These are phyloP conservation scores for Lactarius evosmus DNA, from an alignment of 768 basidiomycete species.

Conservation along the genomic window DNA sequence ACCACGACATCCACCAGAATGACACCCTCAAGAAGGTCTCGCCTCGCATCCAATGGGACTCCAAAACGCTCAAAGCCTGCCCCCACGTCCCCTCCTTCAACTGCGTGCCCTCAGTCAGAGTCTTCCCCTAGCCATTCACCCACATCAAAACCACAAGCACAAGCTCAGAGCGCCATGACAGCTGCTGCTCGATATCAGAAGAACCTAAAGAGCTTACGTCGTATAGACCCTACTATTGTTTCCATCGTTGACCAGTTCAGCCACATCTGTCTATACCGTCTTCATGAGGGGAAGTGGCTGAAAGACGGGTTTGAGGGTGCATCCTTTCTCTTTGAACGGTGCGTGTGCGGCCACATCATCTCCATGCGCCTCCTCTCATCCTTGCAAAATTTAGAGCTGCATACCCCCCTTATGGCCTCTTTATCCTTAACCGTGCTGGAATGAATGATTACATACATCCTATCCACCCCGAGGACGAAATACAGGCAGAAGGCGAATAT, in stretches of 20 bases:
- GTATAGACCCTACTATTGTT: constrained; percentile 74
- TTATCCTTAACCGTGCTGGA: constrained; percentile 78
- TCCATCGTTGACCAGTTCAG: constrained; percentile 86
- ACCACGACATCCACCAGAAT: constrained; percentile 15
- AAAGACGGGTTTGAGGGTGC: constrained; percentile 84
- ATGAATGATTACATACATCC: constrained; percentile 73
- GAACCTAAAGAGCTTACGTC: constrained; percentile 77
- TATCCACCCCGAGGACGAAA: constrained; percentile 75
- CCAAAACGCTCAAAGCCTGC: constrained; percentile 20
- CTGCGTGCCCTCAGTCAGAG: constrained; percentile 11
- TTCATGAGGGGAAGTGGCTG: constrained; percentile 72
- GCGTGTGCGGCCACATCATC: constrained; percentile 31
- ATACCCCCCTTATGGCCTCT: constrained; percentile 83
- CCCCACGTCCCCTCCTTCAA: constrained; percentile 19
- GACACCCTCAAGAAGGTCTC: constrained; percentile 24
- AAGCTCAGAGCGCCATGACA: constrained; percentile 42
- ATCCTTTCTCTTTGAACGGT: constrained; percentile 89
- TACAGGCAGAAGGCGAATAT: constrained; percentile 59
- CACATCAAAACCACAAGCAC: constrained; percentile 7
- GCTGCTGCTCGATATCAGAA: constrained; percentile 62
- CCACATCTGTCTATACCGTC: constrained; percentile 79
- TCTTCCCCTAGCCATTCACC: constrained; percentile 5
- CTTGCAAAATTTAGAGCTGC: constrained; percentile 46
- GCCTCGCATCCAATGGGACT: constrained; percentile 19
- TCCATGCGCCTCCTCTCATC: constrained; percentile 10